Percentiles rank a stretch among this genome's conserved stretches.
phyloP scores from a whole-genome alignment of 192 early-diverging fungal genomes.

The Chytriomyces sp. region DNA sequence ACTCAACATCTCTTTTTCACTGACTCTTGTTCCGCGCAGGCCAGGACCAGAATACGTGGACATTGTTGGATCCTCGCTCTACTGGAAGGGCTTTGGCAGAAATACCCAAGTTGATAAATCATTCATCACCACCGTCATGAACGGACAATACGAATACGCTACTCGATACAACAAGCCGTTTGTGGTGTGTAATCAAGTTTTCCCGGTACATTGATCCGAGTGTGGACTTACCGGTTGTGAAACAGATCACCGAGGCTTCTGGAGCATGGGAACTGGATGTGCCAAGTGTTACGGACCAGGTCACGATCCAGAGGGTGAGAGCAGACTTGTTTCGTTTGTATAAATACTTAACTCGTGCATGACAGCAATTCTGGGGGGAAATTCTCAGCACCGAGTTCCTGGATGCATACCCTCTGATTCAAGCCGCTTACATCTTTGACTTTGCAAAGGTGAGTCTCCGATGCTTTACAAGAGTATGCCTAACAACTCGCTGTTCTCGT shows the following conservation, averaged over 20 bases:
- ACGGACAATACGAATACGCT: constrained; percentile 7
- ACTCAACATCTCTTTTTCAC: too few species aligned
- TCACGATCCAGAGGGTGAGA: neutral
- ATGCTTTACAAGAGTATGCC: too few species aligned
- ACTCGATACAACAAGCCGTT: constrained; percentile 24
- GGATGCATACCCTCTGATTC: neutral
- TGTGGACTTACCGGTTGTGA: neutral
- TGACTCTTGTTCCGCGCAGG: neutral
- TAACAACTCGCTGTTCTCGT: too few species aligned
- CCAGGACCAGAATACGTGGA: constrained; percentile 32
- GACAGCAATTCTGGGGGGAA: constrained; percentile 1
- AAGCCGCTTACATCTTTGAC: constrained; percentile 1
- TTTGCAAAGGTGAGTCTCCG: neutral
- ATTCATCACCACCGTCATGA: constrained; percentile 8
- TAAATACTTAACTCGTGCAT: neutral
- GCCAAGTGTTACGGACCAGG: neutral
- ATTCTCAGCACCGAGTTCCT: neutral
- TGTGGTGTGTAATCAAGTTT: neutral
- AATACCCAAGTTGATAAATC: neutral
- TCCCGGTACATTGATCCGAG: too few species aligned
- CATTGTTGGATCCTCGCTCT: constrained; percentile 7
- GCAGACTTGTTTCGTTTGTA: neutral
- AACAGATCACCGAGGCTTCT: constrained; percentile 1
- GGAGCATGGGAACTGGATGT: constrained; percentile 2
- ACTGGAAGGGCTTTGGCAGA: constrained; percentile 31